These are phyloP conservation scores for Ceratocystis cacaofunesta DNA, from an alignment of 2,329 filamentous ascomycete genomes.

Conservation along the genomic window DNA sequence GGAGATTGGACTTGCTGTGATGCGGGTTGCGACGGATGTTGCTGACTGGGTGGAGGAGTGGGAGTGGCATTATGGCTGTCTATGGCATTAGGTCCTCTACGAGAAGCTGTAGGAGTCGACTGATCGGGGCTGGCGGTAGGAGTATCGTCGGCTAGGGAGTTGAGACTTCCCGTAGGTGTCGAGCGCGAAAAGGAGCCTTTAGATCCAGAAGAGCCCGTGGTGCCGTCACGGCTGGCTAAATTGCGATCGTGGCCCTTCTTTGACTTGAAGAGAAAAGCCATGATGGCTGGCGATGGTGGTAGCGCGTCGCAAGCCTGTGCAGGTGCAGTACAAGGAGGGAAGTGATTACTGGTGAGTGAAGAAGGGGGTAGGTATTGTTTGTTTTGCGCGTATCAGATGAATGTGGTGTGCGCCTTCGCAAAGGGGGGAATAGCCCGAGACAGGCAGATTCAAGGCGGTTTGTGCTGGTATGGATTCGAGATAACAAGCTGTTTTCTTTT, in stretches of 20 bases:
- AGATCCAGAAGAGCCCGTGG: conserved; percentile 17
- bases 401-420: neutral
- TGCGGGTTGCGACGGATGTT: conserved; percentile 1
- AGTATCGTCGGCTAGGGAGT: conserved; percentile 49
- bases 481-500: neutral
- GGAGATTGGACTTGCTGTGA: conserved; percentile 18
- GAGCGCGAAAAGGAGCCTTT: conserved; percentile 43
- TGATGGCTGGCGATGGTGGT: conserved; percentile 25
- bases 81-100: conserved; percentile 32
- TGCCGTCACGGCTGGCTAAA: conserved; percentile 36
- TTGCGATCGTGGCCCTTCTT: conserved; percentile 59
- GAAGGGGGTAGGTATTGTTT: neutral
- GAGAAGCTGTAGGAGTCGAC: conserved; percentile 22
- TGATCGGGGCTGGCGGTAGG: conserved; percentile 50
- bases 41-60: conserved; percentile 5
- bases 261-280: conserved; percentile 73
- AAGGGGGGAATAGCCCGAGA: neutral
- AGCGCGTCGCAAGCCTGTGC: conserved; percentile 7
- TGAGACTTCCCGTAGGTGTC: conserved; percentile 64
- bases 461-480: neutral
- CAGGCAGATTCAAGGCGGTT: neutral
- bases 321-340: neutral
- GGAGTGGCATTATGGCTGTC: conserved; percentile 10
- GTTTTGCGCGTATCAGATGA: neutral
- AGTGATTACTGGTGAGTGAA: neutral